A percentile compares a stretch with the other conserved stretches of the same genome.
phyloP scores from a whole-genome alignment of 306 rosid genomes.

The Rosa chinensis region DNA sequence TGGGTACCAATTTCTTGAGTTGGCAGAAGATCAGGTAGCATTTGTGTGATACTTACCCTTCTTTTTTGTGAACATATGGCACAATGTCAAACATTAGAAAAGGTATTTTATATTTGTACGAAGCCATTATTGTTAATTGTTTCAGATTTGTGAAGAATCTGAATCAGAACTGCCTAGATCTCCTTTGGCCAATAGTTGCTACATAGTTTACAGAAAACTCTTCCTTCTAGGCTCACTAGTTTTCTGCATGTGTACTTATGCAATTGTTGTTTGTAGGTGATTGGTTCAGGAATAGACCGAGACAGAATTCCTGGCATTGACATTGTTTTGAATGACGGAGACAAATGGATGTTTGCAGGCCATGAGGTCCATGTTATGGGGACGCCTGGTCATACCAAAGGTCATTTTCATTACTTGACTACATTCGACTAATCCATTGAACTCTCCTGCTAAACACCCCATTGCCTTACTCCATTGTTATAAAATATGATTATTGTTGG shows the following conservation, averaged over 20 bases:
- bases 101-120: neutral
- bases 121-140: neutral
- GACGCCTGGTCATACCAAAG: slow-evolving; percentile 94
- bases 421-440: slow-evolving; percentile 7
- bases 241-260: slow-evolving; percentile 13
- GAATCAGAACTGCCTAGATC: neutral
- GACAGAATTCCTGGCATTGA: slow-evolving; percentile 87
- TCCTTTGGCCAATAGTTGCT: neutral
- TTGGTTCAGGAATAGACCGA: slow-evolving; percentile 73
- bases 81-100: neutral
- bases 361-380: slow-evolving; percentile 88
- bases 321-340: slow-evolving; percentile 77
- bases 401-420: slow-evolving; percentile 37
- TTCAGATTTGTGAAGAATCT: neutral
- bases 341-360: slow-evolving; percentile 98
- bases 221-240: neutral
- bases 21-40: neutral
- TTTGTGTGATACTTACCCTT: neutral
- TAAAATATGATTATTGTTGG: neutral
- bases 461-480: neutral
- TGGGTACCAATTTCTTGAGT: neutral
- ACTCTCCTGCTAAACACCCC: neutral
- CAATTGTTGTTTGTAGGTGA: slow-evolving; percentile 52
- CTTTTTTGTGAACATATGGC: neutral
- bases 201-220: neutral